These are phyloP conservation scores for Alternaria metachromatica DNA, from an alignment of 2,329 filamentous ascomycete species.

Conservation along the genomic window DNA sequence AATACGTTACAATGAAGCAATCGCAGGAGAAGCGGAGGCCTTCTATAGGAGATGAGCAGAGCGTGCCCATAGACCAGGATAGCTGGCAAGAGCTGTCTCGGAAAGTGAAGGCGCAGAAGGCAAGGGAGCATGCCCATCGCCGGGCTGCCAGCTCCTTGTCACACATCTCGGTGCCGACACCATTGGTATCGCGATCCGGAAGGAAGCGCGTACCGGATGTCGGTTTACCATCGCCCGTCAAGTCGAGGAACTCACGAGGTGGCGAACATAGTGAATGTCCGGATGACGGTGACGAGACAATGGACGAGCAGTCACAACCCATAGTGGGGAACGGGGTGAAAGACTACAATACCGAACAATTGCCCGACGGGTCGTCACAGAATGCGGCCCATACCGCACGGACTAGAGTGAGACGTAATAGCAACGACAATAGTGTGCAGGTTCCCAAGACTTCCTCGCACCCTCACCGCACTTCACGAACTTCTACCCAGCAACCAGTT, in stretches of 20 bases:
- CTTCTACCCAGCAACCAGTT: conserved; percentile 25
- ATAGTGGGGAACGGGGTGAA: conserved; percentile 17
- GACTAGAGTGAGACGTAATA: conserved; percentile 18
- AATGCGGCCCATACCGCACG: conserved; percentile 22
- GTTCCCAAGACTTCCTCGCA: conserved; percentile 50
- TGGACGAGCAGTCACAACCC: conserved; percentile 27
- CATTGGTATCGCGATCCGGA: conserved; percentile 15
- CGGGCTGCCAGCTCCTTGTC: conserved; percentile 32
- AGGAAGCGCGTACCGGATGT: conserved; percentile 25
- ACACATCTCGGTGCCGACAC: conserved; percentile 36
- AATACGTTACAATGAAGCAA: conserved; percentile 54
- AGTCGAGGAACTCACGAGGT: conserved; percentile 3
- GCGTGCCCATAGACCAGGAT: conserved; percentile 27
- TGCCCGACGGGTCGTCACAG: conserved; percentile 44
- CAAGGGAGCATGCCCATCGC: conserved; percentile 29
- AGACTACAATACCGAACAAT: conserved; percentile 27
- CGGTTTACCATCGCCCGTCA: conserved; percentile 37
- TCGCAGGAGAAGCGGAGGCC: conserved; percentile 51
- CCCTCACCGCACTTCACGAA: conserved; percentile 28
- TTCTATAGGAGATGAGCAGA: conserved; percentile 19
- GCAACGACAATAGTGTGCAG: conserved; percentile 33
- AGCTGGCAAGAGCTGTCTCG: conserved; percentile 40
- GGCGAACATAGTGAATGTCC: conserved; percentile 14
- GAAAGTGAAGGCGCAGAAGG: conserved; percentile 23
- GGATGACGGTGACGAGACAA: conserved; percentile 32